Conservation (phyloP, 2,329 filamentous ascomycete genomes). For the Exophiala bonariae region DNA sequence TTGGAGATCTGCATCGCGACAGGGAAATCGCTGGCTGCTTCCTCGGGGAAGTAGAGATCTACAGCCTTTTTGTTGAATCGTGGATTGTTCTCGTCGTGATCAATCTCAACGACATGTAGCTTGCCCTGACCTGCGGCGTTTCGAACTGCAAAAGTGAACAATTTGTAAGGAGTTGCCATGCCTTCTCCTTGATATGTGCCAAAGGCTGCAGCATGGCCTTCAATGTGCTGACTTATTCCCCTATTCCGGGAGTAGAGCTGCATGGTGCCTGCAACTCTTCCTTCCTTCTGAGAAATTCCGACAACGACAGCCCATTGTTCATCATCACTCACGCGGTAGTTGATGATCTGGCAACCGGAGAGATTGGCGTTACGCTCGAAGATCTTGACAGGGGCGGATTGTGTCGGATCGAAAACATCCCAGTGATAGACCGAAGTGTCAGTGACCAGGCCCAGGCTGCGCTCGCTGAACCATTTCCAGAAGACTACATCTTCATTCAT, state of each 20-base stretch:
- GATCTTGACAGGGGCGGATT: slow-evolving; percentile 79
- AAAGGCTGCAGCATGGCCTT: slow-evolving; percentile 94
- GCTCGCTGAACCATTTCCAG: slow-evolving; percentile 98
- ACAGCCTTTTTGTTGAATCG: slow-evolving; percentile 93
- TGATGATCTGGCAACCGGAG: slow-evolving; percentile 95
- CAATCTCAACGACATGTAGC: slow-evolving; percentile 95
- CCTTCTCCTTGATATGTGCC: slow-evolving; percentile 86
- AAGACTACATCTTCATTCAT: slow-evolving; percentile 98
- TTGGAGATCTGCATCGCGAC: slow-evolving; percentile 96
- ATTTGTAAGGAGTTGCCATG: slow-evolving; percentile 84
- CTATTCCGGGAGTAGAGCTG: slow-evolving; percentile 96
- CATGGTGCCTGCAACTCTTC: slow-evolving; percentile 92
- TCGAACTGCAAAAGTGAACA: slow-evolving; percentile 95
- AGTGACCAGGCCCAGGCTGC: slow-evolving; percentile 83
- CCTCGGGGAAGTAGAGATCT: slow-evolving; percentile 94
- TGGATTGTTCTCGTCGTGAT: slow-evolving; percentile 86
- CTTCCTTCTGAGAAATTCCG: slow-evolving; percentile 90
- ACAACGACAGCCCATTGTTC: slow-evolving; percentile 99
- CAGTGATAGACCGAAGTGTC: slow-evolving; percentile 92
- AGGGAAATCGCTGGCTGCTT: slow-evolving; percentile 95
- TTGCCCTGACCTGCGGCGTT: slow-evolving; percentile 80
- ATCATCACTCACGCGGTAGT: slow-evolving; percentile 93
- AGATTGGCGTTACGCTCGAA: slow-evolving; percentile 95
- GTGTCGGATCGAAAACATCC: slow-evolving; percentile 87
- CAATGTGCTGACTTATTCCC: slow-evolving; percentile 95